phyloP scores from a whole-genome alignment of 2,329 filamentous ascomycete genomes.

The Apiospora phragmitis region DNA sequence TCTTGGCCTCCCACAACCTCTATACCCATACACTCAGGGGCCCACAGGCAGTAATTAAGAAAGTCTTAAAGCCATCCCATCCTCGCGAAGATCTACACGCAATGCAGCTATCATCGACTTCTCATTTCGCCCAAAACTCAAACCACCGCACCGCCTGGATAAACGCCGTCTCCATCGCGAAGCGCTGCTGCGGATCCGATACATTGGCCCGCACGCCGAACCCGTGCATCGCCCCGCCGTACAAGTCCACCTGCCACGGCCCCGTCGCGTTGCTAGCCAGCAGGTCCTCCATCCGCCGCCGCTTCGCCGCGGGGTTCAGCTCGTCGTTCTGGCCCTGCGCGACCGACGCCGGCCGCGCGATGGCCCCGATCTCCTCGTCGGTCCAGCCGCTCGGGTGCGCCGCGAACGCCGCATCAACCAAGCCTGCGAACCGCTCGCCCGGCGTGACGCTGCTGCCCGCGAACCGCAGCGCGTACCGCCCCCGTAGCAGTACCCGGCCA shows the following conservation, averaged over 20 bases:
- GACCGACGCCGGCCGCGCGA: constrained; percentile 59
- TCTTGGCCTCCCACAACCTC: too few species aligned
- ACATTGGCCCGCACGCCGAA: constrained; percentile 71
- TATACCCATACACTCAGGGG: too few species aligned
- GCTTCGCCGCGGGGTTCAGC: constrained; percentile 57
- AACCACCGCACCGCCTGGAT: constrained; percentile 77
- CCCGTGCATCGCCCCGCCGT: constrained; percentile 68
- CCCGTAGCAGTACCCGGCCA: constrained; percentile 66
- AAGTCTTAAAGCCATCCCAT: too few species aligned
- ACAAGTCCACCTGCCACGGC: constrained; percentile 70
- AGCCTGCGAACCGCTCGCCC: constrained; percentile 22
- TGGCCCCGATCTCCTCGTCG: constrained; percentile 57
- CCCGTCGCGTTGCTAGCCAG: constrained; percentile 51
- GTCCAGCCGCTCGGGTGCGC: constrained; percentile 66
- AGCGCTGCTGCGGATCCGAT: constrained; percentile 53
- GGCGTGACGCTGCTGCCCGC: constrained; percentile 42
- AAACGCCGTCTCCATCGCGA: constrained; percentile 78
- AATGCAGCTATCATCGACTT: too few species aligned
- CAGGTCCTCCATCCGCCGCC: constrained; percentile 59
- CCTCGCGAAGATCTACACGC: too few species aligned
- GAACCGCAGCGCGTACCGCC: constrained; percentile 56
- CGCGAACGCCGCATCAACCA: constrained; percentile 60
- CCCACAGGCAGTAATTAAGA: too few species aligned
- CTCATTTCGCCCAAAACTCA: constrained; percentile 45
- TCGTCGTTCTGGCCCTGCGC: constrained; percentile 63